Base-by-base conservation (phyloP, 1,284 basidiomycete genomes). In the Phenoliferia sp. region DNA sequence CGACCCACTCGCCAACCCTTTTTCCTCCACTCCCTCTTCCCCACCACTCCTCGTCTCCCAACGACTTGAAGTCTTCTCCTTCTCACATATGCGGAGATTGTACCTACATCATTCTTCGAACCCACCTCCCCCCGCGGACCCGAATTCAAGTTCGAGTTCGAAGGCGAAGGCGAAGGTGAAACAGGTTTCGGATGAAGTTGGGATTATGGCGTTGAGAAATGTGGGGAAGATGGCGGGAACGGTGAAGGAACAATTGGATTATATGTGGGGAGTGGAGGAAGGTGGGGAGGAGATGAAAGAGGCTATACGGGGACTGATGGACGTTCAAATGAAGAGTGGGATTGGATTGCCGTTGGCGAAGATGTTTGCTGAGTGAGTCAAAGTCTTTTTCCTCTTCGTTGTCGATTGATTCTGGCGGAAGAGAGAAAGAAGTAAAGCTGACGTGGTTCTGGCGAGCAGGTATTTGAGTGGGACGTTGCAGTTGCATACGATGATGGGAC, bases 331-430 rank as follows among this genome's bases (percentile, higher is more conserved):
- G 50, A 62, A 68, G 22, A 65, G 64, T 48, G 74, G 74, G 31
- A 72, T 75, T 44, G 74, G 74, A 0, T 59, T 76, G 22, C 72
- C 72, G 5, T 50, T 76, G 29, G 69, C 69, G n/a, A 67, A 66
- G 66, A 72, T 76, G 66, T 75, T 69, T 55, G 75, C 73, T 4
- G 74, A 73, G 69, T 73, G 35, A 19, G 59, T 65, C 16, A 34
- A n/a, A 22, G 22, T 28, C 9, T 32, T 29, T 61, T 59, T 10
- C 12, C 5, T 3, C 33, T 7, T 15, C 32, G 22, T 32, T n/a
- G 32, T 28, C 59, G 16, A 33, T 16, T 31, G 48, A 26, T 16
- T 58, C 31, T 9, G 12, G 33, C 16, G 22, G 44, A 5, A 15
- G 17, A 54, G n/a, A n/a, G n/a, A n/a, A n/a, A n/a, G n/a, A n/a